A percentile compares a stretch with the other conserved stretches of the same genome.
Conservation (phyloP, 345 rosid genomes). For the Conringia planisiliqua region DNA sequence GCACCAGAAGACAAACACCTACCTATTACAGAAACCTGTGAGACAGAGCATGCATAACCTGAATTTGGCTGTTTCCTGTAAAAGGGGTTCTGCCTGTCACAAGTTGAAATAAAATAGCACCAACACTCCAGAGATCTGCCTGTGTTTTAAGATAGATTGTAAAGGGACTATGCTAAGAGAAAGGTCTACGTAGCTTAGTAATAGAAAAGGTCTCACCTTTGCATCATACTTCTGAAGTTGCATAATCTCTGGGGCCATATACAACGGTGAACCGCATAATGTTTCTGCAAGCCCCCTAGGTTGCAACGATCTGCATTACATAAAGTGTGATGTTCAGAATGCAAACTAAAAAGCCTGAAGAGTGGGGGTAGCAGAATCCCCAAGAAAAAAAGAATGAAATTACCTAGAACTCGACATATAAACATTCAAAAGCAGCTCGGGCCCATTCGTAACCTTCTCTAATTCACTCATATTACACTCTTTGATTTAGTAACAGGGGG, state of each 20-base stretch:
- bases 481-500: constrained; percentile 33
- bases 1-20: constrained; percentile 3
- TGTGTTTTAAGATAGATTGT: constrained; percentile 49
- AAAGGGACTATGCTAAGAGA: constrained; percentile 25
- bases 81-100: constrained; percentile 92
- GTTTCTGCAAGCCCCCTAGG: constrained; percentile 97
- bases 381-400: constrained; percentile 14
- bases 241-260: constrained; percentile 99
- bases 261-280: constrained; percentile 95
- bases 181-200: not conserved
- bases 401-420: constrained; percentile 24
- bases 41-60: constrained; percentile 45
- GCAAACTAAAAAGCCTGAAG: not conserved
- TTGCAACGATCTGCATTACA: constrained; percentile 73
- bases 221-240: constrained; percentile 97
- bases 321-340: constrained; percentile 9
- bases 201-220: constrained; percentile 54
- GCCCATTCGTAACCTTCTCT: constrained; percentile 35
- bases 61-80: constrained; percentile 83
- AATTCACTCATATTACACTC: constrained; percentile 27
- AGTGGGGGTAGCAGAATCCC: constrained; percentile 21
- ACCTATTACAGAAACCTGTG: not conserved
- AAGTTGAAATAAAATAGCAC: constrained; percentile 93
- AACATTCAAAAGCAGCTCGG: constrained; percentile 31
- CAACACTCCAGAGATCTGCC: constrained; percentile 99